Percentiles rank a stretch among this genome's conserved stretches.
Conservation (phyloP, 2,329 filamentous ascomycete species). For the Aspergillus pseudotamarii region DNA sequence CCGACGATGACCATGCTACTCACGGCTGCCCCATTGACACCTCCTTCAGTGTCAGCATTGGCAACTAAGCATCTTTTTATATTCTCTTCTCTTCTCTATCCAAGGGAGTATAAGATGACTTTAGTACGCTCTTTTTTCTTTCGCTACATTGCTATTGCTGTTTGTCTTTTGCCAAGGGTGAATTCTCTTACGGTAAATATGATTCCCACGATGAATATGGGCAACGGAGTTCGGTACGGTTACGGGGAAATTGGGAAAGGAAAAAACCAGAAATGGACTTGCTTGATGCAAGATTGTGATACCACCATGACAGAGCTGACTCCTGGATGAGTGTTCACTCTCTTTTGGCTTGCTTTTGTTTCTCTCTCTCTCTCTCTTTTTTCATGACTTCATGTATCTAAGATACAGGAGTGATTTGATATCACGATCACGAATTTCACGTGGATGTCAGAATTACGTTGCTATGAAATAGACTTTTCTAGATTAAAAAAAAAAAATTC, state of each 20-base stretch:
- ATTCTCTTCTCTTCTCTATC: not conserved
- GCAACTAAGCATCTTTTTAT: not conserved
- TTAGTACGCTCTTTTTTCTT: too few relatives aligned
- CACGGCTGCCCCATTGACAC: constrained; percentile 42
- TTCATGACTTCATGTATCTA: not conserved
- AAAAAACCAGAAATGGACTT: not conserved
- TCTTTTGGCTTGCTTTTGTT: not conserved
- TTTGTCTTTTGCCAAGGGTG: not conserved
- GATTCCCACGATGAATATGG: not conserved
- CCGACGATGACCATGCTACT: constrained; percentile 45
- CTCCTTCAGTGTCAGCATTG: constrained; percentile 35
- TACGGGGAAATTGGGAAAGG: not conserved
- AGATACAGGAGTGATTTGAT: not conserved
- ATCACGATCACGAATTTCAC: not conserved
- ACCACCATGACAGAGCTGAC: constrained; percentile 6
- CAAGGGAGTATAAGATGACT: not conserved
- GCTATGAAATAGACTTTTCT: not conserved
- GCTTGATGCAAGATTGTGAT: constrained; percentile 9
- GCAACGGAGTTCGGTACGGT: constrained; percentile 1
- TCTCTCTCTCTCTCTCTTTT: too few relatives aligned
- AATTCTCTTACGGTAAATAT: not conserved
- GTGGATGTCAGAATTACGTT: not conserved
- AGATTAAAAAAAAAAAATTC: not conserved
- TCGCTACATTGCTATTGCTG: not conserved
- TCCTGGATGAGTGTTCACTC: constrained; percentile 4